Base-by-base conservation (phyloP, 1,284 basidiomycete genomes). In the Sporisorium scitamineum region DNA sequence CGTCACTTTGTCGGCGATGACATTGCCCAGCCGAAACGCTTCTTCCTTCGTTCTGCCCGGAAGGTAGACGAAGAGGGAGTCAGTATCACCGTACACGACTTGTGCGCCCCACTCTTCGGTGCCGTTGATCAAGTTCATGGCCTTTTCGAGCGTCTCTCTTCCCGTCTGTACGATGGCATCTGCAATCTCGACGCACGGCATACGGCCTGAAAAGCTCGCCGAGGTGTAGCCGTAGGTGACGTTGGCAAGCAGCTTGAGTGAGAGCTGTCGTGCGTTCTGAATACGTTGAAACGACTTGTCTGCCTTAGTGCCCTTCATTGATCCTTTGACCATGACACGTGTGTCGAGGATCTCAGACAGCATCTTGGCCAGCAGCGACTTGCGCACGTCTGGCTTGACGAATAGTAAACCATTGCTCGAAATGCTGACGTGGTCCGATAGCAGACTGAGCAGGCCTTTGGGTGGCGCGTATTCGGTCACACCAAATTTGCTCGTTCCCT, bases 1-100 rank as follows among this genome's bases (percentile, higher is more conserved):
- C 2, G 97, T 98, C 61, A 99, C 90, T 0, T 90, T 89, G 57
- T 95, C 92, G 4, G 95, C 92, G 56, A 99, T 98, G 71, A 95
- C 93, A 74, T 95, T 88, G 9, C 96, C 96, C 58, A 98, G 93
- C 45, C 89, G 88, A 85, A 98, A 98, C 0, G 96, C 96, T 81
- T 97, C 92, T 20, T 95, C 93, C 83, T 93, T 95, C 1, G 93
- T 94, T 81, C 91, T 92, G 3, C 95, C 95, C 18, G 90, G 91
- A 7, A 99, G 88, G 74, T 94, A 91, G 86, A 98, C 89, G 85
- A 99, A 99, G 31, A 98, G 86, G 24, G 94, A 96, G 86, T 99
- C 96, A 0, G 97, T 99, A 81, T 99, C 96, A n/a, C 97, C 96
- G 83, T 99, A 99, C 6, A 98, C 94, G 6, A 97, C 93, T 79